Base-by-base conservation (phyloP, 2,329 filamentous ascomycete genomes). In the Mariannaea sp. region DNA sequence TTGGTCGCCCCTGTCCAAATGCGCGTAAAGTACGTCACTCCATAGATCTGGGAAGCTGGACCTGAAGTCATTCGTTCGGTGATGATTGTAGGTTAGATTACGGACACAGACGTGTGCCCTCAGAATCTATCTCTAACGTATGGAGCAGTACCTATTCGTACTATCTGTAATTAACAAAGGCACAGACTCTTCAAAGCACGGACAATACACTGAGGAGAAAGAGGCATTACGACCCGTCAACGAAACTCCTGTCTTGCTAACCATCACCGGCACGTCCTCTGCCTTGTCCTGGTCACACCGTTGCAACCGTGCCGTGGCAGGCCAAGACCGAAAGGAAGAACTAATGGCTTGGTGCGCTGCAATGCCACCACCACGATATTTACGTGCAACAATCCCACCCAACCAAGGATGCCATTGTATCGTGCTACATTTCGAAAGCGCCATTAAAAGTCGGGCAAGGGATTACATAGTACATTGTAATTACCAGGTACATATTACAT, bases 321-420 rank as follows among this genome's bases (percentile, higher is more conserved):
- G 22, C 22, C 13, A 7, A 14, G 32, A 24, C 14, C 32, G 40
- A 27, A 20, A 26, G 52, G 36, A 41, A 49, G 40, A 26, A 40
- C 38, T 35, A 40, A 22, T 30, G 17, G 14, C 6, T 5, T 49
- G 38, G 26, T 48, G 7, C 44, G n/a, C n/a, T 41, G 19, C 46
- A n/a, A n/a, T n/a, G n/a, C n/a, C n/a, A n/a, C n/a, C n/a, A 49
- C 36, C 38, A 33, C 27, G 38, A 16, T 30, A 14, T 47, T 41
- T 49, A 9, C 41, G 39, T 33, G 17, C 30, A 39, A 19, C 35
- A 33, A 48, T 22, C 38, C 16, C 22, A 19, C 10, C 8, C 22
- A 29, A 20, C 29, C 22, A 36, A 17, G 12, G 24, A 20, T n/a
- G n/a, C n/a, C n/a, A n/a, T 33, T 46, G 43, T 29, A 14, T n/a